Evolutionary conservation across 257 asterid genomes (phyloP), one percentile per base, ranked within the genome.

Genomic region (Capsicum chinense): DNA sequence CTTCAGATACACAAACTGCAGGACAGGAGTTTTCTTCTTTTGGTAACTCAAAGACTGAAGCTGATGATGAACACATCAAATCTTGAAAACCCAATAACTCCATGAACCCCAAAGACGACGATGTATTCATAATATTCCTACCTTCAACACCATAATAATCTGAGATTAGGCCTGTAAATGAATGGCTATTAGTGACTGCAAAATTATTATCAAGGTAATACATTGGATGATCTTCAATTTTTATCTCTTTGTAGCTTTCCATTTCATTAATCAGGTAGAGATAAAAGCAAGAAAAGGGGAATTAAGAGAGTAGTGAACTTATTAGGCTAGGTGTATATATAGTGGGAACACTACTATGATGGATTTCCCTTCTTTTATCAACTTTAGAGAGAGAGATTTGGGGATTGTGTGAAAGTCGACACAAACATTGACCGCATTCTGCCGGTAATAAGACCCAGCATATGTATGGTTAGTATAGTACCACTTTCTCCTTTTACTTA

Each of bases 61-160:
- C 71, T 10, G 88, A 69, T 13, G 88, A 69, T 13, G 88, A 69
- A 50, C 87, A 88, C 39, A 26, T 26, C 33, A 84, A 87, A 47
- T 91, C 89, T 10, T 88, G 90, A 88, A 83, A 66, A 74, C 89
- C 92, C 35, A 92, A 87, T 79, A 93, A 58, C 84, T 92, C 96
- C 94, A 92, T 87, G 78, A 92, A 92, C 85, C 95, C 97, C 83
- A 92, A 37, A 21, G 81, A 76, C 6, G 81, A 76, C 6, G 81
- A 52, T 50, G 42, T 1, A 90, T 35, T 66, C 5, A 88, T 71
- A 81, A 54, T 84, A 67, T 26, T 26, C 33, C 33, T 26, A 26
- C 33, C 33, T 26, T 26, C 33, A 26, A 26, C 33, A 26, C 33
- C 33, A 26, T 26, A 26, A 26, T 88, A 90, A 76, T 76, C 81